Conservation (phyloP, 2,329 filamentous ascomycete species). For the Talaromyces sp. region DNA sequence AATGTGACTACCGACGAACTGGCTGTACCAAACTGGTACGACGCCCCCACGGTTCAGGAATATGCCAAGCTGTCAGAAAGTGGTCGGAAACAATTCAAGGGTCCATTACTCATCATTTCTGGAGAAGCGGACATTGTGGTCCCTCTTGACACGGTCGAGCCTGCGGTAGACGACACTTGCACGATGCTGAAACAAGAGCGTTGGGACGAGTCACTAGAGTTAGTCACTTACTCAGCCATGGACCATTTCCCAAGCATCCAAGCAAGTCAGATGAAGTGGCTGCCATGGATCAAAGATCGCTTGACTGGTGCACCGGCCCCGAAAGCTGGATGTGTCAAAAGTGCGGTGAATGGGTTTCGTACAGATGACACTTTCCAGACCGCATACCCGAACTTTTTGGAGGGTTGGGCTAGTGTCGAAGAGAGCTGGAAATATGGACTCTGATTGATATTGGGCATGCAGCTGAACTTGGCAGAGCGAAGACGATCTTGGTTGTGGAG, state of each 20-base stretch:
- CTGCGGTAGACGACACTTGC: conserved; percentile 15
- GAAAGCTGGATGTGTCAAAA: conserved; percentile 9
- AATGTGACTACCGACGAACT: conserved; percentile 11
- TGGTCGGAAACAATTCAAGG: conserved; percentile 16
- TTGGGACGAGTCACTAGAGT: conserved; percentile 11
- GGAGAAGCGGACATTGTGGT: conserved; percentile 16
- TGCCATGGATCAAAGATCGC: conserved; percentile 16
- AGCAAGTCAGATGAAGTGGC: conserved; percentile 18
- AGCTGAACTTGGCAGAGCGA: background rate
- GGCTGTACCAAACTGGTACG: conserved; percentile 12
- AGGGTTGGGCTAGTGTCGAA: conserved; percentile 14
- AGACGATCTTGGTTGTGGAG: background rate
- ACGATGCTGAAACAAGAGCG: conserved; percentile 10
- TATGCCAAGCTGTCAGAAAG: conserved; percentile 11
- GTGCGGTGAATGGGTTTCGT: conserved; percentile 12
- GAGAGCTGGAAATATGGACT: conserved; percentile 15
- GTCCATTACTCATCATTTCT: conserved; percentile 9
- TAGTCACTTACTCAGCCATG: conserved; percentile 16
- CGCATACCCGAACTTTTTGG: conserved; percentile 10
- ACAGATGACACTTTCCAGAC: conserved; percentile 11
- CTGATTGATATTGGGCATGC: background rate
- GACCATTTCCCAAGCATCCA: conserved; percentile 17
- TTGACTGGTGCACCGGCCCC: conserved; percentile 1
- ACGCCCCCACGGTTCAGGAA: conserved; percentile 8
- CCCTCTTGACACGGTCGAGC: conserved; percentile 5